phyloP scores from a whole-genome alignment of 352 stramenopile species.

The Plasmopara viticola region DNA sequence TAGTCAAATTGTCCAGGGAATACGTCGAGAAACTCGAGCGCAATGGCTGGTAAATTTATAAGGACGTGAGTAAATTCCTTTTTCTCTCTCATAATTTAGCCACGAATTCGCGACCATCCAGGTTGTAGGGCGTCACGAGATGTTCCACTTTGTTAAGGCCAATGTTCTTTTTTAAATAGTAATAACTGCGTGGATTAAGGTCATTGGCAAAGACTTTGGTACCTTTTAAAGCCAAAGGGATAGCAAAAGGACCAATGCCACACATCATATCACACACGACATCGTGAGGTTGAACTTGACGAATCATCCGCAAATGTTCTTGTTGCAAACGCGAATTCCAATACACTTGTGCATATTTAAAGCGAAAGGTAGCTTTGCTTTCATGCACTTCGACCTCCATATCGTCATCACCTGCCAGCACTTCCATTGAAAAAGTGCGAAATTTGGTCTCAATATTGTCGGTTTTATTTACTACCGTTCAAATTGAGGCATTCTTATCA shows the following conservation, averaged over 20 bases:
- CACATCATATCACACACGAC: constrained; percentile 95
- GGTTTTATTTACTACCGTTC: constrained; percentile 97
- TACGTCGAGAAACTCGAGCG: constrained; percentile 90
- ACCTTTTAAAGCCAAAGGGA: constrained; percentile 87
- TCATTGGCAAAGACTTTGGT: constrained; percentile 90
- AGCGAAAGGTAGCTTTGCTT: constrained; percentile 88
- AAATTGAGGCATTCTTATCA: constrained; percentile 95
- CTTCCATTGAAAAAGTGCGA: constrained; percentile 95
- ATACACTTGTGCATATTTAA: constrained; percentile 96
- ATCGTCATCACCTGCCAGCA: constrained; percentile 86
- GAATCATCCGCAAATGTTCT: constrained; percentile 91
- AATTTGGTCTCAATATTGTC: constrained; percentile 93
- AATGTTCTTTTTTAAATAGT: constrained; percentile 90
- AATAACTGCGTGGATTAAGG: constrained; percentile 87
- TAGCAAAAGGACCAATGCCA: constrained; percentile 93
- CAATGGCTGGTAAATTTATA: constrained; percentile 95
- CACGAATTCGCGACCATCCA: constrained; percentile 92
- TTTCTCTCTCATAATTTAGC: constrained; percentile 56
- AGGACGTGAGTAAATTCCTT: constrained; percentile 88
- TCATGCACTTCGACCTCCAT: constrained; percentile 89
- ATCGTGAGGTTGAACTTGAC: constrained; percentile 47
- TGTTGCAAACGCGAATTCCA: constrained; percentile 95
- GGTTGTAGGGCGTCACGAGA: constrained; percentile 83
- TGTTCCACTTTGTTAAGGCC: constrained; percentile 86
- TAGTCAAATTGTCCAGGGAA: constrained; percentile 62